These are phyloP conservation scores for Ormosia semicastrata DNA, from an alignment of 306 rosid species.

Conservation along the genomic window DNA sequence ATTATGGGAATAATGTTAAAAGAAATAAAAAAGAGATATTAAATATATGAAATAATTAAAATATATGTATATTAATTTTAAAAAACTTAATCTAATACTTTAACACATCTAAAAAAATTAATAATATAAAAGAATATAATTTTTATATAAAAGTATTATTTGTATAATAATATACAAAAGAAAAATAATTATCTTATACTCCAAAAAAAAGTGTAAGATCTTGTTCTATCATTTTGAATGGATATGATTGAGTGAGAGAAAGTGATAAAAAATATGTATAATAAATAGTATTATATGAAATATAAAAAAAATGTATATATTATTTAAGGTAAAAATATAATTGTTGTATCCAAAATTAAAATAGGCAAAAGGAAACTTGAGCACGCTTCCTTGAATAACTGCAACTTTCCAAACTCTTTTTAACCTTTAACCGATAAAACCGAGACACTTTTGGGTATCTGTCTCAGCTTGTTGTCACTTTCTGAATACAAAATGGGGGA, in stretches of 20 bases:
- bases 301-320: too few species aligned
- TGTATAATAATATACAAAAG: conserved; percentile 13
- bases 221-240: too few species aligned
- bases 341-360: conserved; percentile 11
- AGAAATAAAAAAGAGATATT: not conserved
- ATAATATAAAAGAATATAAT: not conserved
- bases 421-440: conserved; percentile 13
- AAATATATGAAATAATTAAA: not conserved
- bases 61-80: too few species aligned
- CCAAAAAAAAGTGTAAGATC: too few species aligned
- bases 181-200: too few species aligned
- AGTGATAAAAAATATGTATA: too few species aligned
- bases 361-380: not conserved
- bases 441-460: conserved; percentile 25
- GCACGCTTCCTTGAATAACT: conserved; percentile 23
- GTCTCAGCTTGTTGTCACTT: conserved; percentile 27
- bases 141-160: not conserved
- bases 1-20: not conserved
- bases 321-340: too few species aligned
- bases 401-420: not conserved
- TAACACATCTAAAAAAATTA: not conserved
- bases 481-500: conserved; percentile 9
- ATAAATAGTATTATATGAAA: too few species aligned
- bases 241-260: too few species aligned
- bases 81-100: not conserved